A percentile compares a stretch with the other conserved stretches of the same genome.
These are phyloP conservation scores for Linnemannia hyalina DNA, from an alignment of 192 early-diverging fungal genomes.

Conservation along the genomic window DNA sequence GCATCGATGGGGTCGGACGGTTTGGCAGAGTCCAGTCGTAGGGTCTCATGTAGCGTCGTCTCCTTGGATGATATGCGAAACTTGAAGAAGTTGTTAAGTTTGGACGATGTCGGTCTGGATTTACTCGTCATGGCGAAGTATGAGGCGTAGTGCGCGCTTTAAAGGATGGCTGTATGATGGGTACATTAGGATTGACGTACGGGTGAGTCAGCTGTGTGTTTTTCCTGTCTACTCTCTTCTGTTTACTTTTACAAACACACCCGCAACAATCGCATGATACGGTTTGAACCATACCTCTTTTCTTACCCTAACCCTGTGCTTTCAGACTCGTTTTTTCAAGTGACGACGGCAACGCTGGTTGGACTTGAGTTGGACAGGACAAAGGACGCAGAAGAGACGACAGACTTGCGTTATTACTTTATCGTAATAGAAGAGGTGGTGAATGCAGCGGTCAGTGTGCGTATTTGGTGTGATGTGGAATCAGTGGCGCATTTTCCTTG, in stretches of 20 bases:
- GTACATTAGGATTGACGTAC: not conserved
- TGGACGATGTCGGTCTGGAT: slow-evolving; percentile 35
- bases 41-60: slow-evolving; percentile 34
- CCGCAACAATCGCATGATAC: not conserved
- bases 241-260: not conserved
- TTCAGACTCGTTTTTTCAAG: not conserved
- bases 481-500: no score
- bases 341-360: not conserved
- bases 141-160: not conserved
- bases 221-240: not conserved
- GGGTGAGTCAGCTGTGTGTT: not conserved
- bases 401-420: no score
- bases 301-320: not conserved
- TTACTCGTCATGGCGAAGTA: slow-evolving; percentile 19
- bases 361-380: no score
- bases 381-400: no score
- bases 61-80: slow-evolving; percentile 41
- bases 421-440: no score
- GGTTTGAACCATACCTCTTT: not conserved
- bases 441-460: no score
- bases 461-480: no score
- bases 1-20: slow-evolving; percentile 64
- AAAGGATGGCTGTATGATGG: not conserved
- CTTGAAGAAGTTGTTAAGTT: slow-evolving; percentile 53
- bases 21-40: slow-evolving; percentile 47